Base-by-base conservation (phyloP, 176 grass and related monocot genomes). In the Alloteropsis semialata region DNA sequence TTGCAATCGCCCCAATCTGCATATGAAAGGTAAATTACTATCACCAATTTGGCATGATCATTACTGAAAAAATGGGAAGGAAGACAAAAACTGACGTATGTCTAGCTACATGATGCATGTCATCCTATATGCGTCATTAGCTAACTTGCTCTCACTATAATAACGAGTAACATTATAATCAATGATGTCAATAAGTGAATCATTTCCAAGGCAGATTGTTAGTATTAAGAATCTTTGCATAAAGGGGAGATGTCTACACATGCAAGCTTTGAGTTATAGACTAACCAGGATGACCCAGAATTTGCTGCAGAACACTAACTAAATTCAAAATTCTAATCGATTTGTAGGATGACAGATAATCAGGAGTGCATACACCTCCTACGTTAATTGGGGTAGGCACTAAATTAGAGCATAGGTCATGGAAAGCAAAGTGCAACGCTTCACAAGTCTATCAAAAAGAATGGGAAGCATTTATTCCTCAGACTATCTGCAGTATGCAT, bases 1-100 rank as follows among this genome's bases (percentile, higher is more conserved):
- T 88, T 98, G 91, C 80, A 98, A 74, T 85, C 82, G 83, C 46
- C 92, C 91, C 59, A 95, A 62, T 88, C 96, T 95, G 85, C 69
- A 79, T 34, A 44, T 62, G 61, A 76, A 74, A 51, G 19, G 10
- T 39, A 36, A 69, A 44, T 34, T 55, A 60, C 24, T 61, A 58
- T 46, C 9, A 22, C 55, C 43, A 79, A 46, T 21, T 72, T 45
- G 10, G 43, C 10, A 28, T 30, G 16, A 66, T 62, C 9, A 28
- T 56, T 56, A 91, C 8, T 30, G 14, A 58, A 18, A 12, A 64
- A 51, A 74, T 64, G 22, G 38, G 77, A 82, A 65, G 28, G 6
- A 82, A 28, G 57, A 7, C 10, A 54, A 29, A 3, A 72, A 53
- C n/a, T n/a, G n/a, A 41, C 22, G 27, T 36, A 55, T 53, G 12